Conservation (phyloP, 495 filamentous ascomycete species). For the Penicillium nucicola region DNA sequence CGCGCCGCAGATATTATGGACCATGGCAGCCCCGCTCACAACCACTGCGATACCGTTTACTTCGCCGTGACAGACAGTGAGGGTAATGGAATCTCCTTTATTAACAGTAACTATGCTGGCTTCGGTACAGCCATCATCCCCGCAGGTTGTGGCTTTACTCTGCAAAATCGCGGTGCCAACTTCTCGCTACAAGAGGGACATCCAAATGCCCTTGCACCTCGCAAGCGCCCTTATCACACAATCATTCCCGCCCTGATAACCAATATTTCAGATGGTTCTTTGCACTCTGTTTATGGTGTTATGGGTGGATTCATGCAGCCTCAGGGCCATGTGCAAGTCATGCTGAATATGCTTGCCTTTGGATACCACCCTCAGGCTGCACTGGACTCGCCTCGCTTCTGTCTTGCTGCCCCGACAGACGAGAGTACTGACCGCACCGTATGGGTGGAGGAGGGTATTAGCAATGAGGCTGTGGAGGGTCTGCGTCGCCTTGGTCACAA, state of each 20-base stretch:
- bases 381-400: conserved; percentile 84
- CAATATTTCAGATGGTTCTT: conserved; percentile 60
- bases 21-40: conserved; percentile 68
- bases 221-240: conserved; percentile 95
- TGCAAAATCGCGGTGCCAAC: conserved; percentile 90
- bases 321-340: conserved; percentile 92
- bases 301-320: conserved; percentile 99
- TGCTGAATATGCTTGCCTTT: conserved; percentile 87
- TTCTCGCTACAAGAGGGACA: conserved; percentile 67
- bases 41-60: conserved; percentile 87
- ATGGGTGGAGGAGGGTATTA: conserved; percentile 83
- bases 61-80: conserved; percentile 74
- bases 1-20: conserved; percentile 53
- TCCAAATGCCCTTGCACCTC: conserved; percentile 74
- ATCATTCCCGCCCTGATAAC: conserved; percentile 95
- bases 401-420: conserved; percentile 65
- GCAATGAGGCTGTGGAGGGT: conserved; percentile 59
- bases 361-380: conserved; percentile 84
- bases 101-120: conserved; percentile 90
- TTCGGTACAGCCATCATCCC: conserved; percentile 92
- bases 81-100: conserved; percentile 93
- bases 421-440: conserved; percentile 57
- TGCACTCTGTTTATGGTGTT: conserved; percentile 87
- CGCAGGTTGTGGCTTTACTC: conserved; percentile 76
- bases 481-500: conserved; percentile 69